Percentiles rank a stretch among this genome's conserved stretches.
These are phyloP conservation scores for Nectriaceae sp. DNA, from an alignment of 2,329 filamentous ascomycete species.

Conservation along the genomic window DNA sequence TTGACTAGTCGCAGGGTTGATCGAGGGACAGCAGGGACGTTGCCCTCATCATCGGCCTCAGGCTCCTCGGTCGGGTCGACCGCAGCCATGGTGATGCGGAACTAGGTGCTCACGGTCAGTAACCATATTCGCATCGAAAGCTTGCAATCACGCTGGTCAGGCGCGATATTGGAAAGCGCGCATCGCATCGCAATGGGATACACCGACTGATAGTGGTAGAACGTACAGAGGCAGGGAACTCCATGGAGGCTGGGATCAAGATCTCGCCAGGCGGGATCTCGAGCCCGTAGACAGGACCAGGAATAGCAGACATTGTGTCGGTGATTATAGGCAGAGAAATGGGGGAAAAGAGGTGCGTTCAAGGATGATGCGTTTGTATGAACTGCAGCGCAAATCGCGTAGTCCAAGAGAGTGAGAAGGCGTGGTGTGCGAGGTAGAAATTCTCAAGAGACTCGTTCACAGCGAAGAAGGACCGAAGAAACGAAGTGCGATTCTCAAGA, in stretches of 20 bases:
- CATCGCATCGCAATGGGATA: not conserved
- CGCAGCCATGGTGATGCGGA: slow-evolving; percentile 98
- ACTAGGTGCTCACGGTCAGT: slow-evolving; percentile 54
- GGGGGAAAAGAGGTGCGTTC: not conserved
- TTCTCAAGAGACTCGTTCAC: slow-evolving; percentile 20
- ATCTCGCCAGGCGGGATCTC: slow-evolving; percentile 85
- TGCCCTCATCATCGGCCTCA: slow-evolving; percentile 64
- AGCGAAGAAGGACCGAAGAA: slow-evolving; percentile 18
- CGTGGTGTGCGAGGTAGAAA: slow-evolving; percentile 11
- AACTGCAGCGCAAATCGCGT: slow-evolving; percentile 5
- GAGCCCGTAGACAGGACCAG: slow-evolving; percentile 87
- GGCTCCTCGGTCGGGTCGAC: slow-evolving; percentile 84
- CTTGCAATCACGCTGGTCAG: not conserved
- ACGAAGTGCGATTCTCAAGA: slow-evolving; percentile 23
- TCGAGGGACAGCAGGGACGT: slow-evolving; percentile 64
- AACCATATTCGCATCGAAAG: not conserved
- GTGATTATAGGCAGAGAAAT: slow-evolving; percentile 6
- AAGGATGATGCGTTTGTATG: too few species aligned
- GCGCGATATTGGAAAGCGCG: not conserved
- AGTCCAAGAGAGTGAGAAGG: slow-evolving; percentile 4
- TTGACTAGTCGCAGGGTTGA: slow-evolving; percentile 92
- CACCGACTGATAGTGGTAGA: slow-evolving; percentile 3
- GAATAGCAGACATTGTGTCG: slow-evolving; percentile 56
- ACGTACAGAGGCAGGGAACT: slow-evolving; percentile 84
- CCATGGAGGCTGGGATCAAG: slow-evolving; percentile 75